phyloP scores from a whole-genome alignment of 2,329 filamentous ascomycete species.

The Fusarium staphyleae region DNA sequence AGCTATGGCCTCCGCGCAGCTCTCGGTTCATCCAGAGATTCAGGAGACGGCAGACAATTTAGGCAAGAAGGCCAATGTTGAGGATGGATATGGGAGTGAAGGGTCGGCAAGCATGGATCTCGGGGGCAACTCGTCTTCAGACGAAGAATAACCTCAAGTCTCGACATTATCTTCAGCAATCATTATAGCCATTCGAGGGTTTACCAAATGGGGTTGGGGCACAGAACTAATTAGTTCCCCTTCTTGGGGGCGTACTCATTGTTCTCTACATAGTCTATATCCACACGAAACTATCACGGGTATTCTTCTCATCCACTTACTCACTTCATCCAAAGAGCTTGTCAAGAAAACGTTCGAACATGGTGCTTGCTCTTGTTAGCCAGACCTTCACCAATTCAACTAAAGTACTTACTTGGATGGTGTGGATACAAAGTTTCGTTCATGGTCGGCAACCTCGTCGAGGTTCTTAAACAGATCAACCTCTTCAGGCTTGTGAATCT shows the following conservation, averaged over 20 bases:
- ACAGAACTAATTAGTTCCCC: neutral
- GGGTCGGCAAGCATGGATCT: neutral
- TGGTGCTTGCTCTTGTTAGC: conserved; percentile 20
- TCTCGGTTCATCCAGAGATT: neutral
- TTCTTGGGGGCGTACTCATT: neutral
- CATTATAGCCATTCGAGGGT: no score
- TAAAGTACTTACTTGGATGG: conserved; percentile 58
- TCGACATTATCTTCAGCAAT: neutral
- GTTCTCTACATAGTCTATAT: neutral
- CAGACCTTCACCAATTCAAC: neutral
- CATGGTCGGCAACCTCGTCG: conserved; percentile 73
- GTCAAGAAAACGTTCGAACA: conserved; percentile 31
- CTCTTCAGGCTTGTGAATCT: conserved; percentile 61
- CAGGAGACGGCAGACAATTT: neutral
- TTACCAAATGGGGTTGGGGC: no score
- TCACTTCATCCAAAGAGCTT: conserved; percentile 24
- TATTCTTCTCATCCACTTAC: neutral
- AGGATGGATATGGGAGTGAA: neutral
- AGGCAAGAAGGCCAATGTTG: neutral
- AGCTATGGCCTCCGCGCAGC: no score
- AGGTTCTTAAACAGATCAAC: conserved; percentile 69
- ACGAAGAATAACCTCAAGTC: neutral
- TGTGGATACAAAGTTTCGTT: conserved; percentile 62
- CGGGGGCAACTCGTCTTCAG: neutral
- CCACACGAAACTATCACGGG: no score